Evolutionary conservation across 2,329 filamentous ascomycete species (phyloP).

Genomic region (Aspergillus thermomutatus): DNA sequence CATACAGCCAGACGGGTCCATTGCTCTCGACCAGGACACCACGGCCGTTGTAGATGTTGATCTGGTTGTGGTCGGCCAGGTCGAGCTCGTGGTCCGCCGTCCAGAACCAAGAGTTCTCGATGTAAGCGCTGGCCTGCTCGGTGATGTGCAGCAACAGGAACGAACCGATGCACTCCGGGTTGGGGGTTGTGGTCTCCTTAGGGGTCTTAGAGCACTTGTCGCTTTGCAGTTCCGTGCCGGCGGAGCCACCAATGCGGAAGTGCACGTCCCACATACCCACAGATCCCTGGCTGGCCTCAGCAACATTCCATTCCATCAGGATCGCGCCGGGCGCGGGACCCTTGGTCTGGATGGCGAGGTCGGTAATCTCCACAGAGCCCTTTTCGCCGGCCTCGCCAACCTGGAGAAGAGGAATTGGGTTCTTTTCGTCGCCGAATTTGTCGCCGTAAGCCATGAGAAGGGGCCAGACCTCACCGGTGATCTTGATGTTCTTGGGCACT

Average conservation of each 20-base stretch:
- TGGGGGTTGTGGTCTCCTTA: constrained; percentile 56
- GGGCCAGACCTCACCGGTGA: constrained; percentile 89
- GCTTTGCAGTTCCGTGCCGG: constrained; percentile 78
- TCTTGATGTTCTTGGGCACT: constrained; percentile 71
- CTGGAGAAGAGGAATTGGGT: constrained; percentile 81
- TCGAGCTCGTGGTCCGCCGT: constrained; percentile 89
- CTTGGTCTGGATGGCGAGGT: constrained; percentile 79
- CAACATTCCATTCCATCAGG: constrained; percentile 87
- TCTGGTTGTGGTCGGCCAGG: constrained; percentile 61
- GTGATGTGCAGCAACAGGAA: constrained; percentile 63
- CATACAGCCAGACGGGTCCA: constrained; percentile 79
- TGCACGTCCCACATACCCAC: constrained; percentile 94
- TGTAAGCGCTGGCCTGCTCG: constrained; percentile 61
- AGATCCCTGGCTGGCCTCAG: constrained; percentile 59
- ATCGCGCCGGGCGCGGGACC: constrained; percentile 84
- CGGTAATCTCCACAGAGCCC: constrained; percentile 81
- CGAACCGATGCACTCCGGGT: constrained; percentile 67
- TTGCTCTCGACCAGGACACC: constrained; percentile 77
- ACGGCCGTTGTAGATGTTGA: constrained; percentile 79
- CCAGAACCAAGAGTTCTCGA: constrained; percentile 92
- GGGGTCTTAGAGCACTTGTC: constrained; percentile 77
- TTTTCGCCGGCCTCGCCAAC: constrained; percentile 73
- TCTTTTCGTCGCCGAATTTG: constrained; percentile 68
- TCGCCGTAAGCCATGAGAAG: constrained; percentile 78
- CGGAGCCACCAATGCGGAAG: constrained; percentile 83